Conservation (phyloP, 78 protist genomes). For the Cavenderia fasciculata region DNA sequence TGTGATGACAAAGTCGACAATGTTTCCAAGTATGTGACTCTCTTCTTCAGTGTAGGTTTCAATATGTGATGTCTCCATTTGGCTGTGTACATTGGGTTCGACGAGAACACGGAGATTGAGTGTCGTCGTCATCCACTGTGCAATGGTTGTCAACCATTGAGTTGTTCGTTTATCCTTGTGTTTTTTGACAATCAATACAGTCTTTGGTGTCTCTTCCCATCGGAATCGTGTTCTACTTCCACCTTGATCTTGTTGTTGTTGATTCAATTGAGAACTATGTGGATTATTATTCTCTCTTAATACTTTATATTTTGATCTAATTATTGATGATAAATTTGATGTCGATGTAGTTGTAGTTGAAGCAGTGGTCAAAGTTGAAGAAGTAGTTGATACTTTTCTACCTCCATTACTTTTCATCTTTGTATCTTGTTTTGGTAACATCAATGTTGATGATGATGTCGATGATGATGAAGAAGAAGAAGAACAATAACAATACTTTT, state of each 20-base stretch:
- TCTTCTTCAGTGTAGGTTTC: slow-evolving; percentile 56
- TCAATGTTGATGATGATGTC: too few species aligned
- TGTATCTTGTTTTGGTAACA: too few species aligned
- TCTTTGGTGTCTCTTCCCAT: slow-evolving; percentile 38
- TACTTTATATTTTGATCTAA: slow-evolving; percentile 47
- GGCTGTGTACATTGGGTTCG: slow-evolving; percentile 37
- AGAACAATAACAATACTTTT: too few species aligned
- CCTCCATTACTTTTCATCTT: too few species aligned
- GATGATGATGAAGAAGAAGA: too few species aligned
- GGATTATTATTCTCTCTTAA: slow-evolving; percentile 57
- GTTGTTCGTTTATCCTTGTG: slow-evolving; percentile 65
- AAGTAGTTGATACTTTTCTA: too few species aligned
- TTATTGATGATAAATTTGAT: too few species aligned
- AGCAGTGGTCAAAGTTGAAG: too few species aligned
- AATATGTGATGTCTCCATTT: not conserved
- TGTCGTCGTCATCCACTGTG: slow-evolving; percentile 13
- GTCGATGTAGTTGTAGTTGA: too few species aligned
- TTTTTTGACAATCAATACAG: slow-evolving; percentile 51
- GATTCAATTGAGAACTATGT: not conserved
- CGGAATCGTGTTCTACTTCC: slow-evolving; percentile 57
- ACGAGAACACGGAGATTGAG: slow-evolving; percentile 32
- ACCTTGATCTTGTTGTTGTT: not conserved
- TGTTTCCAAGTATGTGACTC: slow-evolving; percentile 41
- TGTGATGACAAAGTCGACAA: slow-evolving; percentile 88
- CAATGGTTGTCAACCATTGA: slow-evolving; percentile 29